Percentiles rank a stretch among this genome's conserved stretches.
phyloP scores from a whole-genome alignment of 2,329 filamentous ascomycete genomes.

The Nemania abortiva region DNA sequence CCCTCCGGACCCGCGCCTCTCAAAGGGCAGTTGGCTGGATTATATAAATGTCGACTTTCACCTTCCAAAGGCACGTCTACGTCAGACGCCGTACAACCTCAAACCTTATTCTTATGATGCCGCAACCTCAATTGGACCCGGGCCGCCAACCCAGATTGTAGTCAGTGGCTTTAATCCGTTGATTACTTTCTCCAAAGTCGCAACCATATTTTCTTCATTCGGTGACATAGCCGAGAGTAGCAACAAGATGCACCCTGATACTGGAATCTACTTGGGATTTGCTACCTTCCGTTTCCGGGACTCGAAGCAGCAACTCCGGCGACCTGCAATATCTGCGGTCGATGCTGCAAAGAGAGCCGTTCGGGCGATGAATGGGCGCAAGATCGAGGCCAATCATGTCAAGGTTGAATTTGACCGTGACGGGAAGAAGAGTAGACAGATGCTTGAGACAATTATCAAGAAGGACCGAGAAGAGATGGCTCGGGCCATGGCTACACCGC shows the following conservation, averaged over 20 bases:
- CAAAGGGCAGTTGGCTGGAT: slow-evolving; percentile 72
- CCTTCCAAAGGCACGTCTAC: slow-evolving; percentile 77
- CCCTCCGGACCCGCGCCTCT: slow-evolving; percentile 85
- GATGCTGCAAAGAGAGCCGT: slow-evolving; percentile 86
- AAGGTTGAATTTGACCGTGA: slow-evolving; percentile 91
- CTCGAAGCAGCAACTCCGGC: slow-evolving; percentile 63
- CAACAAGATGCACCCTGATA: slow-evolving; percentile 95
- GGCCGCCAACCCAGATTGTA: slow-evolving; percentile 89
- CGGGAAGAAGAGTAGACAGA: slow-evolving; percentile 81
- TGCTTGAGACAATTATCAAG: slow-evolving; percentile 80
- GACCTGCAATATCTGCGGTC: slow-evolving; percentile 74
- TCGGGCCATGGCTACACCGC: slow-evolving; percentile 43
- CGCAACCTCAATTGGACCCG: slow-evolving; percentile 86
- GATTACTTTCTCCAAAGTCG: slow-evolving; percentile 81
- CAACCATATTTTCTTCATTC: slow-evolving; percentile 80
- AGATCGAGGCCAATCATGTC: slow-evolving; percentile 81
- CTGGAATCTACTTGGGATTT: slow-evolving; percentile 92
- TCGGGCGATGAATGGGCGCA: slow-evolving; percentile 79
- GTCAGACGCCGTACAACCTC: slow-evolving; percentile 80
- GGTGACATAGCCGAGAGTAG: slow-evolving; percentile 91
- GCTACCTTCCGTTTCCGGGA: slow-evolving; percentile 93
- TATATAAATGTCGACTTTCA: slow-evolving; percentile 79
- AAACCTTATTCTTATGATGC: slow-evolving; percentile 85
- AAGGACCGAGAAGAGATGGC: slow-evolving; percentile 72
- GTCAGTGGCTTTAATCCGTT: slow-evolving; percentile 97